Conservation (phyloP, 768 basidiomycete genomes). For the Russula compacta region DNA sequence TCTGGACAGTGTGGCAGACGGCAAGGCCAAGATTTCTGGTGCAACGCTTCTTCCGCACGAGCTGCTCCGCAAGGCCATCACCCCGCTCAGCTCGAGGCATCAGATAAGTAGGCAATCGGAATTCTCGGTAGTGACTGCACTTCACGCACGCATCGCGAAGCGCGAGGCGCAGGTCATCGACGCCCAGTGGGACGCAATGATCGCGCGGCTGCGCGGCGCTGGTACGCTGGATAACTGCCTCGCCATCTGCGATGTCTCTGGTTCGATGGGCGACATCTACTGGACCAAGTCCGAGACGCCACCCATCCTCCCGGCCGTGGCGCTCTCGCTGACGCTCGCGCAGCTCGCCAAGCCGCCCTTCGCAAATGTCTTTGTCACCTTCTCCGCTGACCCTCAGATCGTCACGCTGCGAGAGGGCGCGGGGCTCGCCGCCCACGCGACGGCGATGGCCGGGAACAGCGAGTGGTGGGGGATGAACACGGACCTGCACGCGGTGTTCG, state of each 20-base stretch:
- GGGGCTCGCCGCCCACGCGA: conserved; percentile 32
- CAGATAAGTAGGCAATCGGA: neutral
- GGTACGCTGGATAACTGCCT: conserved; percentile 53
- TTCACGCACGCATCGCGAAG: conserved; percentile 27
- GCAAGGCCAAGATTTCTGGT: conserved; percentile 49
- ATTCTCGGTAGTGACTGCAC: conserved; percentile 22
- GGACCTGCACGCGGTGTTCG: conserved; percentile 51
- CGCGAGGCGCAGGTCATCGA: conserved; percentile 41
- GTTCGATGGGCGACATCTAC: conserved; percentile 48
- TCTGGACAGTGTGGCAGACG: conserved; percentile 45
- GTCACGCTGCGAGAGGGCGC: conserved; percentile 38
- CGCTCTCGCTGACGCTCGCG: conserved; percentile 52
- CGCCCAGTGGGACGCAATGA: conserved; percentile 57
- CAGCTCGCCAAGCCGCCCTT: conserved; percentile 57
- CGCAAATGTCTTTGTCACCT: conserved; percentile 58
- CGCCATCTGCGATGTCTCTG: conserved; percentile 68
- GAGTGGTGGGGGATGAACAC: conserved; percentile 56
- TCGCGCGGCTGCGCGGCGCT: conserved; percentile 42
- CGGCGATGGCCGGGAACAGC: conserved; percentile 26
- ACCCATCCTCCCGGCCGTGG: conserved; percentile 55
- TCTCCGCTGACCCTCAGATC: conserved; percentile 44
- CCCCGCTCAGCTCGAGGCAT: neutral
- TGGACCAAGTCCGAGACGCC: neutral
- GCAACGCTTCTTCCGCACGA: conserved; percentile 61
- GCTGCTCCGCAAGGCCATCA: conserved; percentile 36